A percentile compares a stretch with the other conserved stretches of the same genome.
Evolutionary conservation across 2,329 filamentous ascomycete species (phyloP).

Genomic region (Chaetomium sp.): DNA sequence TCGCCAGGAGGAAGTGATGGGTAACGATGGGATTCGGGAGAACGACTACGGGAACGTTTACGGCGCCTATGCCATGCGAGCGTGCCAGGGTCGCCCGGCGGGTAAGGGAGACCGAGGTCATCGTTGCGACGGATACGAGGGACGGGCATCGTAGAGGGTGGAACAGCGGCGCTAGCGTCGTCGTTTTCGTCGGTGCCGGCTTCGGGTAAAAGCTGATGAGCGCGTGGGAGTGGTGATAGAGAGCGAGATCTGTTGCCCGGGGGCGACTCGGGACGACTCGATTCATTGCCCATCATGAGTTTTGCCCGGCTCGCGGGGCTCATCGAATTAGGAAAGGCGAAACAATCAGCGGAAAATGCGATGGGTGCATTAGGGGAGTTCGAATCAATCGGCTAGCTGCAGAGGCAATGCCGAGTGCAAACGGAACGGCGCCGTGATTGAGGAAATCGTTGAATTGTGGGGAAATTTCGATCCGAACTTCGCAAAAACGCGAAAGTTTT

Average conservation of each 20-base stretch:
- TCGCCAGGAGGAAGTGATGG: neutral
- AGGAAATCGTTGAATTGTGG: no score
- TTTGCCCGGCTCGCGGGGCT: neutral
- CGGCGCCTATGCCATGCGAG: neutral
- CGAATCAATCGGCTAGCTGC: no score
- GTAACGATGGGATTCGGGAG: neutral
- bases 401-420: no score
- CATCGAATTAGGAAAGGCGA: neutral
- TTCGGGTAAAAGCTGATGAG: neutral
- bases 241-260: conserved; percentile 9
- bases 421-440: no score
- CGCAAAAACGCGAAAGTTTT: conserved; percentile 7
- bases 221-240: conserved; percentile 14
- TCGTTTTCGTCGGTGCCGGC: neutral
- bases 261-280: conserved; percentile 5
- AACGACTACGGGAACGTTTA: neutral
- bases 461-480: no score
- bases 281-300: conserved; percentile 14
- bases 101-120: neutral
- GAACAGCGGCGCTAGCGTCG: neutral
- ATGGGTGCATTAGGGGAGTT: no score
- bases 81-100: neutral
- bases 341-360: no score
- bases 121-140: no score
- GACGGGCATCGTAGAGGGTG: conserved; percentile 10